phyloP scores from a whole-genome alignment of 225 moss, liverwort and hornwort species.

The Bryoerythrophyllum caledonicum region DNA sequence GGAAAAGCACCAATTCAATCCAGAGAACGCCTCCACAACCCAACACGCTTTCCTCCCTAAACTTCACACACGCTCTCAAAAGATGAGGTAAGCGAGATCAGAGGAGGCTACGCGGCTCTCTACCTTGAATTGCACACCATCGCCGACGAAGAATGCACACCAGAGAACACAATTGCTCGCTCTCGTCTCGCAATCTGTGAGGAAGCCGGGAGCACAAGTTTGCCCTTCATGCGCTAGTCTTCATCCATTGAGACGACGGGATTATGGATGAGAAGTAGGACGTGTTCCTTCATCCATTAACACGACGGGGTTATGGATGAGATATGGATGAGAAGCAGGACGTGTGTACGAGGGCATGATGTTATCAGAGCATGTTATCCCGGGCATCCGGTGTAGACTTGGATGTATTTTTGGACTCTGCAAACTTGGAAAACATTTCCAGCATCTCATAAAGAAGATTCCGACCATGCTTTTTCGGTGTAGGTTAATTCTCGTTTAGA shows the following conservation, averaged over 20 bases:
- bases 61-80: no score
- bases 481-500: not conserved
- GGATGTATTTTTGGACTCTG: not conserved
- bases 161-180: not conserved
- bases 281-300: no score
- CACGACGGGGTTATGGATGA: not conserved
- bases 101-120: not conserved
- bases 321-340: not conserved
- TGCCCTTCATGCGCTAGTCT: not conserved
- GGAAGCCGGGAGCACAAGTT: not conserved
- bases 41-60: no score
- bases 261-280: not conserved
- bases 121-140: conserved; percentile 19
- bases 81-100: not conserved
- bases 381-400: not conserved
- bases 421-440: not conserved
- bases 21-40: not conserved
- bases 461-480: not conserved
- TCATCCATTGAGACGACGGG: not conserved
- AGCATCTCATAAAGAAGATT: not conserved
- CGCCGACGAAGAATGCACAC: not conserved
- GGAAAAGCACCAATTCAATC: not conserved
- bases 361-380: not conserved
- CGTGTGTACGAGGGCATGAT: not conserved
- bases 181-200: not conserved